Conservation (phyloP, 768 basidiomycete genomes). For the Cantharellus anzutake region DNA sequence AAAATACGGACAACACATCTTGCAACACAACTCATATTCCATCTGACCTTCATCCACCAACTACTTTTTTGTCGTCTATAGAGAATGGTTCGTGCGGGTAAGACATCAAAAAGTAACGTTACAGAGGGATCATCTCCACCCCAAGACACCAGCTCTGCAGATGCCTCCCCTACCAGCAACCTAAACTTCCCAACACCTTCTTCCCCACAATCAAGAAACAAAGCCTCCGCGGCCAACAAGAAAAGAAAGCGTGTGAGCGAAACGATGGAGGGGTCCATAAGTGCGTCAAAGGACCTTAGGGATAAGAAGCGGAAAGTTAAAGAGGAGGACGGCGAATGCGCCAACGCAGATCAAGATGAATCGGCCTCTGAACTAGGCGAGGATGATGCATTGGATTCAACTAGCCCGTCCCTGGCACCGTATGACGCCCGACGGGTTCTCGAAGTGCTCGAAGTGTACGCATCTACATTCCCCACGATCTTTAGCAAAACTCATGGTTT, state of each 20-base stretch:
- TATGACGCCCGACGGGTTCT: background rate
- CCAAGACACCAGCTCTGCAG: too few species aligned
- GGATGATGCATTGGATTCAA: background rate
- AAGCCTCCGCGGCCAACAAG: background rate
- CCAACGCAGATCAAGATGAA: background rate
- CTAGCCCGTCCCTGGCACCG: background rate
- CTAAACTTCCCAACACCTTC: too few species aligned
- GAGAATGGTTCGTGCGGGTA: too few species aligned
- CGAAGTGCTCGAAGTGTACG: background rate
- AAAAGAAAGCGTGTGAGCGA: background rate
- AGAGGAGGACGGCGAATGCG: background rate
- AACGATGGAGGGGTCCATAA: background rate
- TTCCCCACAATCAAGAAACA: too few species aligned
- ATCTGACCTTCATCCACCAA: too few species aligned
- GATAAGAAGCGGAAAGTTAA: background rate
- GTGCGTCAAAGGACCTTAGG: background rate
- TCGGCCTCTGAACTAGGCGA: background rate
- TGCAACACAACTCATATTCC: too few species aligned
- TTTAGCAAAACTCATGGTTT: too few species aligned
- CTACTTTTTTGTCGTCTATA: too few species aligned
- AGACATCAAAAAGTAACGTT: too few species aligned
- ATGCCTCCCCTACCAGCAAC: too few species aligned
- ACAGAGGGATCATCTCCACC: too few species aligned
- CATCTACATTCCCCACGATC: background rate
- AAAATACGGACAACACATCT: too few species aligned